Conservation (phyloP, 2,329 filamentous ascomycete genomes). For the Penicillium olsonii region DNA sequence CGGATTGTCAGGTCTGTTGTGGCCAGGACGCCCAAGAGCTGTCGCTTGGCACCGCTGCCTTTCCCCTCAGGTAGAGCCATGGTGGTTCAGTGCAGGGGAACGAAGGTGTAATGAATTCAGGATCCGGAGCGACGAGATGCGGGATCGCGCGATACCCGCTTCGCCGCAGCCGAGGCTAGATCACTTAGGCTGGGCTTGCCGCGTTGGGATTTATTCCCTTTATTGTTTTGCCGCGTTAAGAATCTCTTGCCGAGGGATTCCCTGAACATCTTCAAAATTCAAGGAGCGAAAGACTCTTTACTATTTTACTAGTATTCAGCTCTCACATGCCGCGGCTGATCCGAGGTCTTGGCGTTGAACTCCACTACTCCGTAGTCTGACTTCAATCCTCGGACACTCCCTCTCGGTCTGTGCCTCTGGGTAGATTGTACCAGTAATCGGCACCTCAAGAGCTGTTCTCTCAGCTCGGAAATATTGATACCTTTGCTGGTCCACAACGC, state of each 20-base stretch:
- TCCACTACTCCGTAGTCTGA: too few relatives aligned
- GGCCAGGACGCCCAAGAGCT: conserved; percentile 28
- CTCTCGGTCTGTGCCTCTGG: too few relatives aligned
- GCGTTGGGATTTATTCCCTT: neutral
- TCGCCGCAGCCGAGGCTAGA: neutral
- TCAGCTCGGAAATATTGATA: too few relatives aligned
- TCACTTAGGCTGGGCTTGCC: neutral
- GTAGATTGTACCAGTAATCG: too few relatives aligned
- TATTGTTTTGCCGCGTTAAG: neutral
- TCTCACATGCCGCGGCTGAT: too few relatives aligned
- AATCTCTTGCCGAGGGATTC: neutral
- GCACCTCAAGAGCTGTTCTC: too few relatives aligned
- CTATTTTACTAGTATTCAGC: neutral
- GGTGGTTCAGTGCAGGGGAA: neutral
- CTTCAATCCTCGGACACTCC: too few relatives aligned
- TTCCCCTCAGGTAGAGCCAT: conserved; percentile 18
- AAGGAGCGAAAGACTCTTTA: too few relatives aligned
- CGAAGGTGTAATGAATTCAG: neutral
- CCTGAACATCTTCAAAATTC: too few relatives aligned
- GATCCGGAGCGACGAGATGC: neutral
- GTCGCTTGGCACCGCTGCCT: conserved; percentile 22
- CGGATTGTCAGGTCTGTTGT: conserved; percentile 32
- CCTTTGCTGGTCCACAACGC: too few relatives aligned
- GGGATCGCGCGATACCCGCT: neutral
- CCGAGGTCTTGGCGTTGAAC: too few relatives aligned